Percentiles rank a stretch among this genome's conserved stretches.
Conservation (phyloP, 2,329 filamentous ascomycete genomes). For the Didymosphaeria variabile region DNA sequence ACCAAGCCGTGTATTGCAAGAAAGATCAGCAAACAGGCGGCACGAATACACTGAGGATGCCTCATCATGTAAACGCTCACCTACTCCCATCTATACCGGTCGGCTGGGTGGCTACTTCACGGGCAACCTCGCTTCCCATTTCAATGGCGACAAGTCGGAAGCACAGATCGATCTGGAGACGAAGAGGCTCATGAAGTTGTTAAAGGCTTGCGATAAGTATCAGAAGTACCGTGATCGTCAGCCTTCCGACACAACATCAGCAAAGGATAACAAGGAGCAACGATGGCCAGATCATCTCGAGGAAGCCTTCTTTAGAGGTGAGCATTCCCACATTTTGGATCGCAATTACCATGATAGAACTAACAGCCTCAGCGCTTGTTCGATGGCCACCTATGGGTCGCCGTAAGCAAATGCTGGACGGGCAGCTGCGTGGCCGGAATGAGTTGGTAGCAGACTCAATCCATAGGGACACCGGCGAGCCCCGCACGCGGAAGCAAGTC, state of each 20-base stretch:
- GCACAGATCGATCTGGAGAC: conserved; percentile 40
- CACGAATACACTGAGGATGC: conserved; percentile 35
- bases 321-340: conserved; percentile 8
- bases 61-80: conserved; percentile 40
- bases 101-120: conserved; percentile 37
- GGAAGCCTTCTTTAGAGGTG: conserved; percentile 59
- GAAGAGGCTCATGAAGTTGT: conserved; percentile 38
- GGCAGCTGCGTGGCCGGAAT: conserved; percentile 67
- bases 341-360: conserved; percentile 1
- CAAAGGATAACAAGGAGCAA: conserved; percentile 41
- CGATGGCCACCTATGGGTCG: conserved; percentile 67
- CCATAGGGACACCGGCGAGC: conserved; percentile 62
- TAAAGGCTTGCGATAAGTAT: conserved; percentile 52
- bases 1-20: conserved; percentile 50
- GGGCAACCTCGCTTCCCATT: conserved; percentile 34
- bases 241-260: conserved; percentile 30
- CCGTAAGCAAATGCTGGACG: conserved; percentile 58
- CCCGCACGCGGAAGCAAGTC: conserved; percentile 66
- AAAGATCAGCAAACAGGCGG: conserved; percentile 54
- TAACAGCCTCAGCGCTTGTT: conserved; percentile 45
- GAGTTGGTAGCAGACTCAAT: conserved; percentile 70
- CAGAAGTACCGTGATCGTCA: conserved; percentile 57
- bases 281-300: conserved; percentile 60
- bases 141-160: conserved; percentile 38
- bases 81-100: conserved; percentile 37